A percentile compares a stretch with the other conserved stretches of the same genome.
Evolutionary conservation across 2,329 filamentous ascomycete genomes (phyloP).

Genomic region (Cercospora brassicicola): DNA sequence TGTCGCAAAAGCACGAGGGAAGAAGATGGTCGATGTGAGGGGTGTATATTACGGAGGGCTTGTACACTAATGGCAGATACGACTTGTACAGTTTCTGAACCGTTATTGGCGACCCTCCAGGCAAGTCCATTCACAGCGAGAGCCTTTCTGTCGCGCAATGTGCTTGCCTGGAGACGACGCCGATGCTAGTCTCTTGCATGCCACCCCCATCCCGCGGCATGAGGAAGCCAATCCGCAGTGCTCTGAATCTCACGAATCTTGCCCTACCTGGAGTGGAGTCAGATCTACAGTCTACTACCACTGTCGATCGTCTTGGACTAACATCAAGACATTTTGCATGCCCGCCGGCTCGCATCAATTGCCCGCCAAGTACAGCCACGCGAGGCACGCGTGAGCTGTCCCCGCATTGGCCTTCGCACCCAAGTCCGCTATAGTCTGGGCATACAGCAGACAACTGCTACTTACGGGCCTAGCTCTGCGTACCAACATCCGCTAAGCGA

Average conservation of each 20-base stretch:
- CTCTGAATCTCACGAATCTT: background rate
- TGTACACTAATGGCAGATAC: constrained; percentile 51
- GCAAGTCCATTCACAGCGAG: background rate
- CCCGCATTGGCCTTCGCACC: background rate
- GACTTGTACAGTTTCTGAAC: background rate
- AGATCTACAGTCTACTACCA: background rate
- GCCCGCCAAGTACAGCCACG: background rate
- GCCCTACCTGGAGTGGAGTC: background rate
- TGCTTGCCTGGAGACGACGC: background rate
- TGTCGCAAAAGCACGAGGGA: constrained; percentile 82
- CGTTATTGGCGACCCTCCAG: background rate
- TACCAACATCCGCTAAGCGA: background rate
- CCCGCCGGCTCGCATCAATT: background rate
- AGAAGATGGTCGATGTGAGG: constrained; percentile 92
- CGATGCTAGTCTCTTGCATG: background rate
- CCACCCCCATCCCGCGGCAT: background rate
- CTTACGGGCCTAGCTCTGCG: background rate
- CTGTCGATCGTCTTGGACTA: background rate
- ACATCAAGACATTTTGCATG: background rate
- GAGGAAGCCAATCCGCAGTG: background rate
- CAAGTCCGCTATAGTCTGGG: background rate
- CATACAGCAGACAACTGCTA: background rate
- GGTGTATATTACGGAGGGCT: constrained; percentile 94
- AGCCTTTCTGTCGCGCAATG: background rate
- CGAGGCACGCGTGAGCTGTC: background rate